Evolutionary conservation across 2,329 filamentous ascomycete genomes (phyloP).

Genomic region (Phaeosphaeria sp.): DNA sequence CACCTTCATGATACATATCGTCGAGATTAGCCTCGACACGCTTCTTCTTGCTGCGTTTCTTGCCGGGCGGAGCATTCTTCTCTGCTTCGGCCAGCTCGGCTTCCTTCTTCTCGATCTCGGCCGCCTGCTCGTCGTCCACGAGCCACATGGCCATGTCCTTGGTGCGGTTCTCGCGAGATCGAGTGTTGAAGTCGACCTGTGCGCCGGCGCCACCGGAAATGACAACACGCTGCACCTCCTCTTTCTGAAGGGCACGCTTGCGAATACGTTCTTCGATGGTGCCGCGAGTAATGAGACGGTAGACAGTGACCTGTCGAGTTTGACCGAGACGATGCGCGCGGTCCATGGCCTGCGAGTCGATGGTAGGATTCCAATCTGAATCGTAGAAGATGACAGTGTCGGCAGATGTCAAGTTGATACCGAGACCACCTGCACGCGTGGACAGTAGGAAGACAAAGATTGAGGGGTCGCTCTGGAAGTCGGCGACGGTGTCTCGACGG

Average conservation of each 20-base stretch:
- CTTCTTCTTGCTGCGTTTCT: constrained; percentile 68
- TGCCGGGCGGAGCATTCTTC: constrained; percentile 49
- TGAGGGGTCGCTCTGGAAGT: constrained; percentile 92
- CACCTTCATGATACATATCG: constrained; percentile 99
- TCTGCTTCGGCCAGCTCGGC: constrained; percentile 79
- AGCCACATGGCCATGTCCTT: constrained; percentile 99
- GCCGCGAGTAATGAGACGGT: constrained; percentile 93
- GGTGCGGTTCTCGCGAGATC: constrained; percentile 87
- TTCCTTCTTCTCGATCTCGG: constrained; percentile 90
- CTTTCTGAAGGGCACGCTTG: constrained; percentile 95
- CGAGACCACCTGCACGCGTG: constrained; percentile 94
- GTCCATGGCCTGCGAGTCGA: constrained; percentile 99
- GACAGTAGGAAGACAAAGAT: constrained; percentile 98
- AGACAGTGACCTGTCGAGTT: constrained; percentile 94
- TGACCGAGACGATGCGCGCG: constrained; percentile 97
- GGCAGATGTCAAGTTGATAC: constrained; percentile 95
- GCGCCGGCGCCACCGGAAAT: constrained; percentile 85
- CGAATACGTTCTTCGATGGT: constrained; percentile 98
- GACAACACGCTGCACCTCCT: constrained; percentile 97
- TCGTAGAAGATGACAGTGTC: constrained; percentile 99
- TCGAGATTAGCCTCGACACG: constrained; percentile 74
- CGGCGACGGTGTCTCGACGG: constrained; percentile 91
- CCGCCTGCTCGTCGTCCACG: constrained; percentile 94
- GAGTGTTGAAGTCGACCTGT: constrained; percentile 95
- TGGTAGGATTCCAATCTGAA: constrained; percentile 98